These are phyloP conservation scores for Phytophthora pini DNA, from an alignment of 352 stramenopile species.

Conservation along the genomic window DNA sequence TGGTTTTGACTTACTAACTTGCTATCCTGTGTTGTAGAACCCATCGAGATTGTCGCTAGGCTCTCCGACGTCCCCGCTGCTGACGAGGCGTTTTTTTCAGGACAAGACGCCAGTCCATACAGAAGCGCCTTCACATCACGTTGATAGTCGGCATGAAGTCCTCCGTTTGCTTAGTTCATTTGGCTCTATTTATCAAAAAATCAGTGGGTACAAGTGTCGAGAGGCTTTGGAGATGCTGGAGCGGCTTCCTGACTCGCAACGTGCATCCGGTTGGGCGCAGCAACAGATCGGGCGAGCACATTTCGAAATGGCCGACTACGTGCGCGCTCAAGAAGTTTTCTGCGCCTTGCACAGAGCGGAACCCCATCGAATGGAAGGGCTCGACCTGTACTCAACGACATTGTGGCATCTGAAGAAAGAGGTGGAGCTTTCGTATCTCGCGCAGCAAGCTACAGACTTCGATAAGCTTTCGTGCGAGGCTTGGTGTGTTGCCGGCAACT, in stretches of 20 bases:
- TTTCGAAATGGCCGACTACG: constrained; percentile 97
- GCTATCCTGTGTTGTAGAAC: constrained; percentile 21
- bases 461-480: constrained; percentile 94
- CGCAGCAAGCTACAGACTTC: constrained; percentile 93
- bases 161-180: constrained; percentile 72
- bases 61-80: constrained; percentile 26
- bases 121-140: constrained; percentile 10
- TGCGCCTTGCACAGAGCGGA: constrained; percentile 90
- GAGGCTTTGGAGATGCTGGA: constrained; percentile 91
- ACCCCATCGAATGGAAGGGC: constrained; percentile 93
- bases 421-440: constrained; percentile 96
- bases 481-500: constrained; percentile 98
- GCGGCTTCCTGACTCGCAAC: constrained; percentile 83
- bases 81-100: constrained; percentile 23
- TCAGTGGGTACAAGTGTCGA: constrained; percentile 80
- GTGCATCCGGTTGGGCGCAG: constrained; percentile 93
- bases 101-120: constrained; percentile 25
- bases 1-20: constrained; percentile 12
- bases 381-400: constrained; percentile 96
- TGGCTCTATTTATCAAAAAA: constrained; percentile 75
- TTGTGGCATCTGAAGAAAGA: constrained; percentile 98
- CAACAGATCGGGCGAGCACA: constrained; percentile 95
- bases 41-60: constrained; percentile 24
- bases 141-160: constrained; percentile 43
- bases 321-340: constrained; percentile 88